These are phyloP conservation scores for Bombardia bombarda DNA, from an alignment of 495 filamentous ascomycete genomes.

Conservation along the genomic window DNA sequence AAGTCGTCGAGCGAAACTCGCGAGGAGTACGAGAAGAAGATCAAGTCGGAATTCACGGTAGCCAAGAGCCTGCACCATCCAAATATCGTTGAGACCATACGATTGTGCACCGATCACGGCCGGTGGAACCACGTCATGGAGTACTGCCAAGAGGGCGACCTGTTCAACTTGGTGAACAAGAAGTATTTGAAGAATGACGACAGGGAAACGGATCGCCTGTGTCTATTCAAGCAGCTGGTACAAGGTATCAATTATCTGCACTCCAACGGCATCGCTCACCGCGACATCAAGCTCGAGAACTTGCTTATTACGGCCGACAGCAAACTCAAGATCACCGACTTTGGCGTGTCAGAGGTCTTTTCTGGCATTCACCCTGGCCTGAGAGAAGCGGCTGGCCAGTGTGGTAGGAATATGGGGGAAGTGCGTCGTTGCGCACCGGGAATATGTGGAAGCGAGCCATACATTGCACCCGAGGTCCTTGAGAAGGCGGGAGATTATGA, in stretches of 20 bases:
- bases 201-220: constrained; percentile 58
- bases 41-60: constrained; percentile 73
- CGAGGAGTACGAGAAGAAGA: constrained; percentile 66
- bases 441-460: constrained; percentile 68
- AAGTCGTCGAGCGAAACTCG: constrained; percentile 52
- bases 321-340: constrained; percentile 73
- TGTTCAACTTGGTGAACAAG: constrained; percentile 58
- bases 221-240: constrained; percentile 74
- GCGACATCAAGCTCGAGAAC: constrained; percentile 80
- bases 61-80: constrained; percentile 70
- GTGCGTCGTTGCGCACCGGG: constrained; percentile 59
- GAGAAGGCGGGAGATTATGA: constrained; percentile 60
- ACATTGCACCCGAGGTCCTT: constrained; percentile 72
- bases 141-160: constrained; percentile 66
- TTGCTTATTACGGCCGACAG: constrained; percentile 60
- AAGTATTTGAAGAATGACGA: constrained; percentile 52
- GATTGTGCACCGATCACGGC: constrained; percentile 56
- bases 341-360: constrained; percentile 73
- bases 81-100: constrained; percentile 67
- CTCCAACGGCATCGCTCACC: constrained; percentile 63
- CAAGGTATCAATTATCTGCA: constrained; percentile 64
- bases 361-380: constrained; percentile 64
- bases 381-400: constrained; percentile 52
- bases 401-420: constrained; percentile 58
- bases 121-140: constrained; percentile 84